Evolutionary conservation across 208 protist genomes (phyloP).

Genomic region (Trypanosoma scelopori): DNA sequence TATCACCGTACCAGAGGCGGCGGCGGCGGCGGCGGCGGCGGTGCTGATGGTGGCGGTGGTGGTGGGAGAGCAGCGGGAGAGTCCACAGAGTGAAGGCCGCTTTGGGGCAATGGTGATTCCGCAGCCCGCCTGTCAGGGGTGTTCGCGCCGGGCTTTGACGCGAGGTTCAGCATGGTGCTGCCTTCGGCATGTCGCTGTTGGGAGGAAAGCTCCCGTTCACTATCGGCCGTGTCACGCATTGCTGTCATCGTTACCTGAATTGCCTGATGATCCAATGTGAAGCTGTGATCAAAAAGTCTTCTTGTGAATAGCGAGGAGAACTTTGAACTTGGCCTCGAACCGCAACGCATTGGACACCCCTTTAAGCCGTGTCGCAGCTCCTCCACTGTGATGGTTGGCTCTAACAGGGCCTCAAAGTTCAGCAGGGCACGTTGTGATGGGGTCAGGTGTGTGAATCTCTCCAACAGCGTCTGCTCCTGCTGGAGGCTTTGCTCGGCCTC

Average conservation of each 20-base stretch:
- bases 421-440: slow-evolving; percentile 34
- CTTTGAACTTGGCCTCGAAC: not conserved
- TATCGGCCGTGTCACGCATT: not conserved
- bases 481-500: slow-evolving; percentile 1
- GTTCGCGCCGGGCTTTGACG: not conserved
- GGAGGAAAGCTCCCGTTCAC: not conserved
- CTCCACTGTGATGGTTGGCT: slow-evolving; percentile 13
- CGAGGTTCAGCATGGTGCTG: not conserved
- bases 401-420: slow-evolving; percentile 39
- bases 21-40: too few relatives aligned
- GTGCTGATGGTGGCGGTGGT: too few relatives aligned
- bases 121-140: not conserved
- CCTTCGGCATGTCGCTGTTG: not conserved
- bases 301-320: not conserved
- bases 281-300: slow-evolving; percentile 1
- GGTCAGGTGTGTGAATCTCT: slow-evolving; percentile 19
- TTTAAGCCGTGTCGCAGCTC: slow-evolving; percentile 3
- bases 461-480: slow-evolving; percentile 5
- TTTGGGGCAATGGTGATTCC: not conserved
- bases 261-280: not conserved
- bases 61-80: not conserved
- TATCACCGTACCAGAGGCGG: too few relatives aligned
- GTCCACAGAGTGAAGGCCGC: not conserved
- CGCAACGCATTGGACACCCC: too few relatives aligned
- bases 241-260: not conserved